A percentile compares a stretch with the other conserved stretches of the same genome.
Evolutionary conservation across 495 filamentous ascomycete genomes (phyloP).

Genomic region (Penicillium cataractarum): DNA sequence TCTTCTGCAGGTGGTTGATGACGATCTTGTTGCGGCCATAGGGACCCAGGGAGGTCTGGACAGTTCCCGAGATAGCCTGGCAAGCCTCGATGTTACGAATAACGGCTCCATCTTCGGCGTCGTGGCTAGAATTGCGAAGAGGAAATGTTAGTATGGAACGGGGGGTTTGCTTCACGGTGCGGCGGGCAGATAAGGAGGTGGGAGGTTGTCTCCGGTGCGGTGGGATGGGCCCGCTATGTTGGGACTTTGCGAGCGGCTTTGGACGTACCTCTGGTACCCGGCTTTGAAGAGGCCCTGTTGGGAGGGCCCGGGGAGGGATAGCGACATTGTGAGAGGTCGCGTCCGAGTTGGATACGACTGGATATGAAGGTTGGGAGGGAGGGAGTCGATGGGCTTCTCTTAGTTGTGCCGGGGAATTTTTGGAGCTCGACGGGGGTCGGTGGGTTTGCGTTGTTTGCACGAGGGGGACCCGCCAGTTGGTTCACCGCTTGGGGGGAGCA

Average conservation of each 20-base stretch:
- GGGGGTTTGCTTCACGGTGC: slow-evolving; percentile 2
- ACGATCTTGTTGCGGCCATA: slow-evolving; percentile 99
- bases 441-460: slow-evolving; percentile 53
- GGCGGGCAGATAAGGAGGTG: slow-evolving; percentile 35
- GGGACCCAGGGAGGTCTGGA: slow-evolving; percentile 94
- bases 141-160: slow-evolving; percentile 13
- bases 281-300: slow-evolving; percentile 93
- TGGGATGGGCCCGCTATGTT: slow-evolving; percentile 25
- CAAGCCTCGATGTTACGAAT: slow-evolving; percentile 99
- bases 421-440: slow-evolving; percentile 43
- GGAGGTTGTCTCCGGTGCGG: slow-evolving; percentile 28
- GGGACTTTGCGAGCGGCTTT: not conserved
- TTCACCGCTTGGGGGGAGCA: not conserved
- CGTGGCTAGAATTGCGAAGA: slow-evolving; percentile 65
- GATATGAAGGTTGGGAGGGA: slow-evolving; percentile 28
- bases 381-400: slow-evolving; percentile 27
- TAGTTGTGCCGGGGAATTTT: slow-evolving; percentile 50
- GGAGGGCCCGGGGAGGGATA: slow-evolving; percentile 90
- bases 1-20: slow-evolving; percentile 99
- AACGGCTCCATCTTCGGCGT: slow-evolving; percentile 98
- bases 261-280: slow-evolving; percentile 89
- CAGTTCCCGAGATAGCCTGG: slow-evolving; percentile 90
- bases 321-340: slow-evolving; percentile 71
- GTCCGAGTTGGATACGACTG: slow-evolving; percentile 31
- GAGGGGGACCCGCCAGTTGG: slow-evolving; percentile 37